Evolutionary conservation across 176 grass and related monocot species (phyloP), one percentile per base, ranked within the genome.

Genomic region (Aegilops umbellulata): DNA sequence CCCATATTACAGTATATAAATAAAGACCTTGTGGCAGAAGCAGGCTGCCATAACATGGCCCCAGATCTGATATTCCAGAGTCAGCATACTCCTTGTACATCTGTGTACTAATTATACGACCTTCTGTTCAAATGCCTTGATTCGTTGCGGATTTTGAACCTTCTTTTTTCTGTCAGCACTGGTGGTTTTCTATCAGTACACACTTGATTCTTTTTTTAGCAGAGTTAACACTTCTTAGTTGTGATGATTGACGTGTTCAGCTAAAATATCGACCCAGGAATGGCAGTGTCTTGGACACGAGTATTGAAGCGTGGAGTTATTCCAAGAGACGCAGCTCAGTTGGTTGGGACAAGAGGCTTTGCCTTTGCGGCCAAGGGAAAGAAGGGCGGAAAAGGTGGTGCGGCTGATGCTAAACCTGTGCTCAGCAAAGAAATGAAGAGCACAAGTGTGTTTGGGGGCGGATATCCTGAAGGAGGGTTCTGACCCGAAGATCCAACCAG

Each of bases 381-480:
- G 41, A 12, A 42, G 10, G 41, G 86, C 13, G 82, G 87, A 63
- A 98, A 95, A 82, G 91, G 86, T 14, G 93, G 83, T 0, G 53
- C 7, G 0, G 79, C 55, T 74, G 95, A 95, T 92, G 89, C 88
- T 10, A 95, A 95, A 64, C 89, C 93, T 87, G 87, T 39, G 3
- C 86, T 94, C 29, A 95, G 80, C 85, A 89, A 95, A 83, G 93
- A 98, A 74, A 78, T 95, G 13, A 94, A 95, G 74, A 95, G 86
- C 36, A 90, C 93, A 25, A 94, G 86, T 32, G 93, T 98, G 62
- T 90, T 90, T 84, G 93, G 95, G n/a, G 13, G 93, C 81, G 10
- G 94, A 98, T 77, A 94, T 98, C 66, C 87, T 98, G 39, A 95
- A 98, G 90, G 95, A 98, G 36, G 95, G 93, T 22, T 60, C 88